phyloP scores from a whole-genome alignment of 2,329 filamentous ascomycete genomes.

The Knoxdaviesia capensis region DNA sequence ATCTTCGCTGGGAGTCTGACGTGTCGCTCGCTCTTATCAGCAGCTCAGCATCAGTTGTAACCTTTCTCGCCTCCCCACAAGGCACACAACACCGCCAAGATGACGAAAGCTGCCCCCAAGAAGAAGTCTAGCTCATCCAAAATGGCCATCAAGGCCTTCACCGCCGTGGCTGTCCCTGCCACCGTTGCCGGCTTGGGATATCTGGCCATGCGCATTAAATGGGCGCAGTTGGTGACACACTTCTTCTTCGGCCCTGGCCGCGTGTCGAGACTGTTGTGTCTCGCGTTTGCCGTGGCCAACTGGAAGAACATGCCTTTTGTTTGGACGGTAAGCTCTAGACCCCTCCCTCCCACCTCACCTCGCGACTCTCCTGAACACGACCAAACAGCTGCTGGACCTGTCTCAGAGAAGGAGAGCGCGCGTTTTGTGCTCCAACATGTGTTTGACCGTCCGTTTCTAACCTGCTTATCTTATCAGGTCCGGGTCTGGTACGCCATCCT shows the following conservation, averaged over 20 bases:
- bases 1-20: too few relatives aligned
- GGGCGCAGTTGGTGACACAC: constrained; percentile 14
- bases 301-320: constrained; percentile 55
- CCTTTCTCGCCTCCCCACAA: too few relatives aligned
- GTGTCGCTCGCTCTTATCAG: too few relatives aligned
- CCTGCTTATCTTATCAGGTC: constrained; percentile 17
- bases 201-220: constrained; percentile 23
- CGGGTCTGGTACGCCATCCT: constrained; percentile 38
- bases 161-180: constrained; percentile 19
- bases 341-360: neutral
- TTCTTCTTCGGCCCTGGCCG: constrained; percentile 35
- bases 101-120: constrained; percentile 5
- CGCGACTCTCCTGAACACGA: neutral
- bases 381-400: too few relatives aligned
- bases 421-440: too few relatives aligned
- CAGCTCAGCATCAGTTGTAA: too few relatives aligned
- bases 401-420: constrained; percentile 1
- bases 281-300: constrained; percentile 41
- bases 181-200: constrained; percentile 23
- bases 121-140: constrained; percentile 14
- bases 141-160: constrained; percentile 13
- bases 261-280: constrained; percentile 27
- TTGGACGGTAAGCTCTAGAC: constrained; percentile 45
- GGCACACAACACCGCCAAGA: too few relatives aligned
- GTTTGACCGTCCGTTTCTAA: neutral